Conservation (phyloP, 371 early-diverging fungal genomes). For the Dichotomocladium elegans region DNA sequence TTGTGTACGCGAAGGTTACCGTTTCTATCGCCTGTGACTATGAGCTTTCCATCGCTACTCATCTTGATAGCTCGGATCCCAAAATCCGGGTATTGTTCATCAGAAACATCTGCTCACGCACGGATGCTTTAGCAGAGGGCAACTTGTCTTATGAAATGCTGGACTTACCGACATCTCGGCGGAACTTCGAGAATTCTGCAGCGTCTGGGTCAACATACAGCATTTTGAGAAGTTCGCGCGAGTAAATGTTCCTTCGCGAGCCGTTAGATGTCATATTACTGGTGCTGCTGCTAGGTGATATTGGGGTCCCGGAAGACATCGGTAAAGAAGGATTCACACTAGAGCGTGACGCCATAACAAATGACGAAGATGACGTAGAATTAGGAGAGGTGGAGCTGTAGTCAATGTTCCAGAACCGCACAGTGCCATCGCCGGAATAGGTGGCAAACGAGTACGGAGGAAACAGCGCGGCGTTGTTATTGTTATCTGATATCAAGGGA, state of each 20-base stretch:
- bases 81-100: conserved; percentile 48
- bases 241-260: conserved; percentile 54
- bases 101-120: conserved; percentile 25
- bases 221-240: conserved; percentile 57
- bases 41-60: conserved; percentile 59
- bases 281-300: conserved; percentile 28
- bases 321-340: conserved; percentile 1
- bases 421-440: conserved; percentile 77
- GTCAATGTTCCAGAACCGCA: conserved; percentile 79
- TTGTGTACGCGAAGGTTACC: conserved; percentile 74
- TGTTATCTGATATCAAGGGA: conserved; percentile 12
- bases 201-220: conserved; percentile 51
- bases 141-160: too few species aligned
- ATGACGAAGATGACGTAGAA: conserved; percentile 18
- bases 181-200: conserved; percentile 34
- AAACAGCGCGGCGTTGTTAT: background rate
- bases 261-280: conserved; percentile 8
- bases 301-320: conserved; percentile 6
- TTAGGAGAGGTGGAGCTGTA: conserved; percentile 4
- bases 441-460: conserved; percentile 70
- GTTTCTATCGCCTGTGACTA: conserved; percentile 77
- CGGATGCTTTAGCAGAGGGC: too few species aligned
- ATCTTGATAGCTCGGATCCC: conserved; percentile 72
- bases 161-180: conserved; percentile 32
- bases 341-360: conserved; percentile 9